A percentile compares a stretch with the other conserved stretches of the same genome.
These are phyloP conservation scores for Clitocybe nebularis DNA, from an alignment of 1,284 basidiomycete species.

Conservation along the genomic window DNA sequence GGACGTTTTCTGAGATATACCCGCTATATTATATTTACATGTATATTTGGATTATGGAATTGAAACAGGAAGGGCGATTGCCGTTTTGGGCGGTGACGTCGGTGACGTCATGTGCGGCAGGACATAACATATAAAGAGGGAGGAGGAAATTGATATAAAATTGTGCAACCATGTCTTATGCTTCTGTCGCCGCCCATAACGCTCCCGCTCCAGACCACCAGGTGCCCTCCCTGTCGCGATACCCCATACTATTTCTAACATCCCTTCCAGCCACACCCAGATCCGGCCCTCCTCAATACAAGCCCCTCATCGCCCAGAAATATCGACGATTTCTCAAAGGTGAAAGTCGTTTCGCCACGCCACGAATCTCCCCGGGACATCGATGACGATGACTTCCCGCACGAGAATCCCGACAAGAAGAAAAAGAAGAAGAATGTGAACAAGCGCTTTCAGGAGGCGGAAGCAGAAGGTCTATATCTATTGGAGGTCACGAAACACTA, in stretches of 20 bases:
- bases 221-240: slow-evolving; percentile 22
- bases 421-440: slow-evolving; percentile 23
- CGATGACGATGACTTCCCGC: slow-evolving; percentile 10
- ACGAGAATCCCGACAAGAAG: slow-evolving; percentile 8
- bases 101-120: slow-evolving; percentile 19
- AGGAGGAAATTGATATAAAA: slow-evolving; percentile 14
- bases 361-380: slow-evolving; percentile 38
- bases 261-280: slow-evolving; percentile 50
- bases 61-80: background rate
- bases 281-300: slow-evolving; percentile 59
- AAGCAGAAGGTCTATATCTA: slow-evolving; percentile 49
- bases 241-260: background rate
- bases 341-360: slow-evolving; percentile 53
- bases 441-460: slow-evolving; percentile 42
- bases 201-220: slow-evolving; percentile 44
- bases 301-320: slow-evolving; percentile 34
- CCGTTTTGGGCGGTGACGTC: background rate
- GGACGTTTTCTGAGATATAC: slow-evolving; percentile 62
- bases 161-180: slow-evolving; percentile 56
- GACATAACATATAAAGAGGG: too few relatives aligned
- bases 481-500: slow-evolving; percentile 59
- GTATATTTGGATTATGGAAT: too few relatives aligned
- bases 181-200: slow-evolving; percentile 56
- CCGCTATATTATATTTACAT: background rate
- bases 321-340: slow-evolving; percentile 46